phyloP scores from a whole-genome alignment of 306 rosid species.

The Quercus dentata region DNA sequence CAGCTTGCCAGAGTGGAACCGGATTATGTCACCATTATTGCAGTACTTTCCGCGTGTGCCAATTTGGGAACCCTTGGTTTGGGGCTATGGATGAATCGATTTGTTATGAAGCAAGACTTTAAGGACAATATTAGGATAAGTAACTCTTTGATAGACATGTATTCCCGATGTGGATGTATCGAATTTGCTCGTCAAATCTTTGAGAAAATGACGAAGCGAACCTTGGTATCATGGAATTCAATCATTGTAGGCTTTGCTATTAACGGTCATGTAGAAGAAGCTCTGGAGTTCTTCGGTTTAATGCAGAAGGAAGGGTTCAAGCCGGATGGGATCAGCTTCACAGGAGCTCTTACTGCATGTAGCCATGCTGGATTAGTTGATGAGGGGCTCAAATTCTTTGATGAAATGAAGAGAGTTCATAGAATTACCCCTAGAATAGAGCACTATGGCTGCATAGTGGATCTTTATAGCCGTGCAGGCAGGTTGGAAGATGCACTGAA shows the following conservation, averaged over 20 bases:
- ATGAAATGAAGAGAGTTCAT: constrained; percentile 49
- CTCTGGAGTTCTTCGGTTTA: constrained; percentile 47
- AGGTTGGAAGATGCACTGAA: constrained; percentile 67
- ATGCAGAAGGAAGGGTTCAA: constrained; percentile 72
- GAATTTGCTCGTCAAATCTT: constrained; percentile 68
- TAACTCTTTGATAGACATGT: constrained; percentile 82
- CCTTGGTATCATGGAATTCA: constrained; percentile 85
- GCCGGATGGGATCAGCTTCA: constrained; percentile 76
- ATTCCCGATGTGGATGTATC: constrained; percentile 81
- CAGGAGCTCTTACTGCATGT: constrained; percentile 83
- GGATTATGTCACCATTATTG: constrained; percentile 76
- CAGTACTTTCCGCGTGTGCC: constrained; percentile 77
- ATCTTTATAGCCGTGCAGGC: constrained; percentile 84
- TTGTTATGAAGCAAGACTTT: constrained; percentile 41
- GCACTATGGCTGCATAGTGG: constrained; percentile 88
- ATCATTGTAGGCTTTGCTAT: constrained; percentile 77
- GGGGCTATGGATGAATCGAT: constrained; percentile 73
- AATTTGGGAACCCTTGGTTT: constrained; percentile 74
- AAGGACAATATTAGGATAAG: constrained; percentile 46
- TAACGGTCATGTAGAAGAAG: constrained; percentile 74
- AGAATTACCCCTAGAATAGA: constrained; percentile 60
- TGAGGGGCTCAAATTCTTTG: constrained; percentile 59
- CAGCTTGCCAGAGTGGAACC: constrained; percentile 60
- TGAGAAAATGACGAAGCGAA: constrained; percentile 42
- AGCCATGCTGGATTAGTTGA: constrained; percentile 78